Evolutionary conservation across 2,329 filamentous ascomycete genomes (phyloP).

Genomic region (Grosmannia huntii): DNA sequence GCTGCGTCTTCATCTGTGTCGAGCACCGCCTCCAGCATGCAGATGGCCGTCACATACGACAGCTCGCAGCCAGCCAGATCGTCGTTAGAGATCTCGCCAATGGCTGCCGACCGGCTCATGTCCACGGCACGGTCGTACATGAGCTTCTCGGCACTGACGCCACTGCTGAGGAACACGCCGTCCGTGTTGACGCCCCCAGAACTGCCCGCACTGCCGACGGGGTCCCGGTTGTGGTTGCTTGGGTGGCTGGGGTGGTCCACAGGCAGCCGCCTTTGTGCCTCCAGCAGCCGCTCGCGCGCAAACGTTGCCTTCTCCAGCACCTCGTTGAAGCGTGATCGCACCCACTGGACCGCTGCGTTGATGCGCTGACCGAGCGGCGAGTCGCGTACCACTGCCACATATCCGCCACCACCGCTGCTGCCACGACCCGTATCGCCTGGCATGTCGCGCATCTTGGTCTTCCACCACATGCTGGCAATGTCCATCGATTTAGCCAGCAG

Average conservation of each 20-base stretch:
- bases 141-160: conserved; percentile 86
- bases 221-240: conserved; percentile 43
- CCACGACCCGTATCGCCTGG: conserved; percentile 17
- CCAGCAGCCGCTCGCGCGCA: conserved; percentile 75
- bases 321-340: conserved; percentile 88
- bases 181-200: conserved; percentile 48
- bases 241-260: conserved; percentile 79
- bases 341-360: conserved; percentile 92
- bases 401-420: conserved; percentile 14
- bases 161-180: conserved; percentile 71
- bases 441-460: conserved; percentile 55
- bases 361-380: conserved; percentile 55
- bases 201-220: conserved; percentile 27
- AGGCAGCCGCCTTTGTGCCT: conserved; percentile 74
- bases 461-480: conserved; percentile 87
- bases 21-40: conserved; percentile 88
- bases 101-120: conserved; percentile 89
- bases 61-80: conserved; percentile 81
- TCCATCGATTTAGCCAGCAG: conserved; percentile 92
- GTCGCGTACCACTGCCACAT: conserved; percentile 25
- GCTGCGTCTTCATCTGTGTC: conserved; percentile 58
- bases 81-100: conserved; percentile 89
- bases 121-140: conserved; percentile 97
- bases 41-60: conserved; percentile 83
- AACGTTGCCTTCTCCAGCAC: conserved; percentile 93